These are phyloP conservation scores for Straminergon stramineum DNA, from an alignment of 225 moss, liverwort and hornwort species.

Conservation along the genomic window DNA sequence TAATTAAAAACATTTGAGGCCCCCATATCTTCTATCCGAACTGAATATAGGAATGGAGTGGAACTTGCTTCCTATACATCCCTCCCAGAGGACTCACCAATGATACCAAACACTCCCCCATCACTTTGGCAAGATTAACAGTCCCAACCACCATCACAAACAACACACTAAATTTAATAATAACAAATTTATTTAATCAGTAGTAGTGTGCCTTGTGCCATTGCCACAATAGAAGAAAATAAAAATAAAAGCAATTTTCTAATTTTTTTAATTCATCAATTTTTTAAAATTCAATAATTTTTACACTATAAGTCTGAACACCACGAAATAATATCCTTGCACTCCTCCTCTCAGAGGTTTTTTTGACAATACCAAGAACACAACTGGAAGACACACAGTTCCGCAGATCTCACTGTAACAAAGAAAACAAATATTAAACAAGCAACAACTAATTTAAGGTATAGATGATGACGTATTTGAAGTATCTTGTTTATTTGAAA, in stretches of 20 bases:
- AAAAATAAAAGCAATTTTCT: too few relatives aligned
- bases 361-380: accelerated
- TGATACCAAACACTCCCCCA: accelerated
- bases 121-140: accelerated
- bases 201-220: too few relatives aligned
- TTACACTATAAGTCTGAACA: accelerated
- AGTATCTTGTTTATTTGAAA: neutral
- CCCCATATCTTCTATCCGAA: neutral
- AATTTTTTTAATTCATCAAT: too few relatives aligned
- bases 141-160: neutral
- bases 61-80: neutral
- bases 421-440: neutral
- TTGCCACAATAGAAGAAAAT: too few relatives aligned
- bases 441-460: too few relatives aligned
- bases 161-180: neutral
- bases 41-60: neutral
- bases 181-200: too few relatives aligned
- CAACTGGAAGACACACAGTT: accelerated
- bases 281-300: too few relatives aligned
- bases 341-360: neutral
- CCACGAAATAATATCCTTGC: neutral
- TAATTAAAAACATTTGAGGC: neutral
- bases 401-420: accelerated
- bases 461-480: neutral
- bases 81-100: neutral